phyloP scores from a whole-genome alignment of 805 yeast genomes.

The Saccharomycopsis guyanensis region DNA sequence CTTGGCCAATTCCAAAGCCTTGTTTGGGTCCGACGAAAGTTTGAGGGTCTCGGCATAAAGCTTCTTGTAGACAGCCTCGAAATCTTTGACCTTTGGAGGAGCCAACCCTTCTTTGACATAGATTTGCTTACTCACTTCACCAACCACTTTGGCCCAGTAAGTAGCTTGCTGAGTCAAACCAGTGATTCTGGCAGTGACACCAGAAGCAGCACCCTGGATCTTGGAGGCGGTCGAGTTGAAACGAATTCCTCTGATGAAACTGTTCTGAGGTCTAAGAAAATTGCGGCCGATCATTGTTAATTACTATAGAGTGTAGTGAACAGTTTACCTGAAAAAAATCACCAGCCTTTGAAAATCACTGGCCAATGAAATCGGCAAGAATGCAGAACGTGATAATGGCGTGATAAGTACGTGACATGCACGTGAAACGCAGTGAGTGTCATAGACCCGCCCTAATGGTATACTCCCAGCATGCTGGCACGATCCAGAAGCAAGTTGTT shows the following conservation, averaged over 20 bases:
- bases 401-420: too few relatives aligned
- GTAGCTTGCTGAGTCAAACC: conserved; percentile 44
- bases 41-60: conserved; percentile 39
- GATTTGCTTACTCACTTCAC: conserved; percentile 64
- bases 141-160: conserved; percentile 60
- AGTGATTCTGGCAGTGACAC: conserved; percentile 22
- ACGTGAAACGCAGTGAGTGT: too few relatives aligned
- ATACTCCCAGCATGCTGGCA: too few relatives aligned
- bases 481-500: too few relatives aligned
- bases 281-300: background rate
- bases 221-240: conserved; percentile 30
- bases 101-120: conserved; percentile 89
- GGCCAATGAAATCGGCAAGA: too few relatives aligned
- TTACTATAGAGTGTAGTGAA: too few relatives aligned
- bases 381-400: too few relatives aligned
- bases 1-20: conserved; percentile 40
- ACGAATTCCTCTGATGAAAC: conserved; percentile 25
- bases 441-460: too few relatives aligned
- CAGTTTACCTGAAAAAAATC: too few relatives aligned
- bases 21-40: conserved; percentile 52
- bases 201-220: conserved; percentile 33
- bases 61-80: conserved; percentile 64
- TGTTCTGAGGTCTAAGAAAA: conserved; percentile 7
- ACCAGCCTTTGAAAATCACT: too few relatives aligned
- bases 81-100: conserved; percentile 75